Evolutionary conservation across 306 rosid species (phyloP).

Genomic region (Prunus dulcis): DNA sequence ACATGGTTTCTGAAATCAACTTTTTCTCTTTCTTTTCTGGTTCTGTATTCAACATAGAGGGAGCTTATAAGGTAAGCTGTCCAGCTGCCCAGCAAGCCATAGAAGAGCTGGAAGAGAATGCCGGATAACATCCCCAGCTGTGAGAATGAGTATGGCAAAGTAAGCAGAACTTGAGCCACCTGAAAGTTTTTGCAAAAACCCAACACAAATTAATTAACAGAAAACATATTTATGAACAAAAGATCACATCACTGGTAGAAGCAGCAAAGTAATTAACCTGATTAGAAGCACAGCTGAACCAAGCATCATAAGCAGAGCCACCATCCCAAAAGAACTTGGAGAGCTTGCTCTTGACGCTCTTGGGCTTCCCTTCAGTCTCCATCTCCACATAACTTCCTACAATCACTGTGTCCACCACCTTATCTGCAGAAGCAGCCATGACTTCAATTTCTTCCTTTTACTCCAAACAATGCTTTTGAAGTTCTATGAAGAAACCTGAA

Average conservation of each 20-base stretch:
- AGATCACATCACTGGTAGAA: too few species aligned
- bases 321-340: constrained; percentile 91
- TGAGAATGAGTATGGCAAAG: constrained; percentile 93
- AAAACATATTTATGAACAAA: neutral
- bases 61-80: constrained; percentile 93
- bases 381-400: constrained; percentile 90
- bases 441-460: neutral
- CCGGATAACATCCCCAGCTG: constrained; percentile 97
- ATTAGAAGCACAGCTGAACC: constrained; percentile 99
- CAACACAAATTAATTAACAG: neutral
- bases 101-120: constrained; percentile 81
- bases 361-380: constrained; percentile 74
- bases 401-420: constrained; percentile 64
- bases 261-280: constrained; percentile 44
- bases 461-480: neutral
- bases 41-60: constrained; percentile 90
- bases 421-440: constrained; percentile 40
- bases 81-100: constrained; percentile 93
- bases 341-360: constrained; percentile 50
- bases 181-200: constrained; percentile 19
- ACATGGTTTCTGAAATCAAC: constrained; percentile 96
- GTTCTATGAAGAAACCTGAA: too few species aligned
- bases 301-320: constrained; percentile 94
- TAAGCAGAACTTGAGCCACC: constrained; percentile 99
- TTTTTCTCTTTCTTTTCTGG: constrained; percentile 93